Evolutionary conservation across 441 rosid species (phyloP), one percentile per base, ranked within the genome.

Genomic region (Pelargonium citronellum): DNA sequence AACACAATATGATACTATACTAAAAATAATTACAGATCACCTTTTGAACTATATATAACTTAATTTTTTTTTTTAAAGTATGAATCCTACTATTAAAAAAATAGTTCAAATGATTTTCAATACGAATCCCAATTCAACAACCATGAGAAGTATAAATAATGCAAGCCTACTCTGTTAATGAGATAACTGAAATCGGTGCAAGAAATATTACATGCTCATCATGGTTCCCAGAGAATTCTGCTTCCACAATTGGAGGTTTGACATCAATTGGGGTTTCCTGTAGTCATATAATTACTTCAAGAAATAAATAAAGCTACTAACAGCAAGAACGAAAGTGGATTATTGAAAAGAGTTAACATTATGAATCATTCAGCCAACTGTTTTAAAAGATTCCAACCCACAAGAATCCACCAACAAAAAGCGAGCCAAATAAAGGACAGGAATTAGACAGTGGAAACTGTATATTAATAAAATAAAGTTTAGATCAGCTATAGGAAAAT

Each of bases 251-350:
- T 44, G 82, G 69, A 67, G 89, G 91, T 77, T 86, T 89, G 66
- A 86, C 79, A 69, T 87, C 91, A 67, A 71, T 37, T 11, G 83
- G 83, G 30, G 87, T 82, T 77, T 78, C 87, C 91, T 89, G 83
- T 22, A n/a, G 77, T 49, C 51, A 70, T 82, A 74, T 47, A 62
- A 47, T 66, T 46, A 69, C 47, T 11, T 60, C 46, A 16, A 72
- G 62, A 64, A 74, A 69, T 20, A 65, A 73, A 57, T 65, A 7
- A 60, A 17, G 9, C 39, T 75, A 64, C 69, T 57, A 51, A 62
- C 15, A 44, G 46, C 68, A 71, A 57, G 27, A 57, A 55, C 19
- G 61, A 15, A 17, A 16, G 22, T 55, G 11, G 7, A 55, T n/a
- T 7, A 17, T 20, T 16, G 7, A 19, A 57, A 57, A 57, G 62